Evolutionary conservation across 2,329 filamentous ascomycete species (phyloP).

Genomic region (Sphaerostilbella broomeana): DNA sequence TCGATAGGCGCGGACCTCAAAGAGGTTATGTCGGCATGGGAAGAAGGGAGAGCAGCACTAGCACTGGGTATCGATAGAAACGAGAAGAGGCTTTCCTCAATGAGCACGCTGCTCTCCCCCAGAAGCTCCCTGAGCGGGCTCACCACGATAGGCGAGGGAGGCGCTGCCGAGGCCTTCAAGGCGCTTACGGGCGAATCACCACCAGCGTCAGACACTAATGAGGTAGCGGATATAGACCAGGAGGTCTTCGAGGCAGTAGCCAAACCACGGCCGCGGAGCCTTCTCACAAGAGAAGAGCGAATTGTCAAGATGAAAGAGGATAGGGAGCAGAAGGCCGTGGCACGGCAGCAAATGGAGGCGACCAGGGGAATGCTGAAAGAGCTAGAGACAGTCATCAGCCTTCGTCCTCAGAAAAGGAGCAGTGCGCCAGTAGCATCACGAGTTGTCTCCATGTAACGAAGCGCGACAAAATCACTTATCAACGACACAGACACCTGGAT

Average conservation of each 20-base stretch:
- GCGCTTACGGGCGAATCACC: slow-evolving; percentile 67
- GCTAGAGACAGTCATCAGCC: slow-evolving; percentile 78
- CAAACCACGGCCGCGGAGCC: slow-evolving; percentile 59
- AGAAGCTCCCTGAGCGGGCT: slow-evolving; percentile 60
- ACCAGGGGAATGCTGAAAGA: slow-evolving; percentile 88
- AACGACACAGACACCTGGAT: too few species aligned
- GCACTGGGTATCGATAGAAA: slow-evolving; percentile 76
- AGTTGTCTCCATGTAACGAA: slow-evolving; percentile 41
- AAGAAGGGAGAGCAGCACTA: slow-evolving; percentile 76
- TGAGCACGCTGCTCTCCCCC: slow-evolving; percentile 54
- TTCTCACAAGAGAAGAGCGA: slow-evolving; percentile 77
- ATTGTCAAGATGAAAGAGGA: slow-evolving; percentile 86
- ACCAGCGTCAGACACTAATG: slow-evolving; percentile 45
- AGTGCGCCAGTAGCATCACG: slow-evolving; percentile 31
- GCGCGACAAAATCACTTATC: too few species aligned
- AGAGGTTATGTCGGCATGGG: slow-evolving; percentile 76
- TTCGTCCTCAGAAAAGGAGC: slow-evolving; percentile 36
- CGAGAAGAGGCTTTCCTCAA: slow-evolving; percentile 60
- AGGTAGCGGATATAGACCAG: slow-evolving; percentile 58
- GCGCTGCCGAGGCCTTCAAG: slow-evolving; percentile 59
- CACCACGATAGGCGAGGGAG: slow-evolving; percentile 51
- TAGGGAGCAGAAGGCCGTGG: slow-evolving; percentile 62
- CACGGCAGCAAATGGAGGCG: slow-evolving; percentile 69
- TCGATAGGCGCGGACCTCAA: slow-evolving; percentile 85
- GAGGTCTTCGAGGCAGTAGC: slow-evolving; percentile 92